Conservation (phyloP, 306 rosid species). For the Ammopiptanthus mongolicus region DNA sequence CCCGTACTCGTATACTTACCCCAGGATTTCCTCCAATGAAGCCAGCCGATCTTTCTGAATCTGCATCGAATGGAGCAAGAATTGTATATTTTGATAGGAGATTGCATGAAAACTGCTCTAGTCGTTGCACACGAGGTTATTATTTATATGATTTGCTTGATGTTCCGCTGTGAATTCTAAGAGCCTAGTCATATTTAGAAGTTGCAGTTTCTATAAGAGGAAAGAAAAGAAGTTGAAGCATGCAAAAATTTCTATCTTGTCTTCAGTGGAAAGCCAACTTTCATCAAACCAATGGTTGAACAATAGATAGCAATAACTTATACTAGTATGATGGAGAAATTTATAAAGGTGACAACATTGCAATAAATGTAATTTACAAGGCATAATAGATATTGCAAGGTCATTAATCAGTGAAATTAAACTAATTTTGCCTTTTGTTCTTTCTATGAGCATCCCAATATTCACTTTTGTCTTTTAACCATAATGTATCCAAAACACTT, state of each 20-base stretch:
- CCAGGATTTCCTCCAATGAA: slow-evolving; percentile 81
- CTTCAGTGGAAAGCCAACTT: not conserved
- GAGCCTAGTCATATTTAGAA: not conserved
- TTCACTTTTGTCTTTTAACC: not conserved
- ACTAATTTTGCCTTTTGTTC: not conserved
- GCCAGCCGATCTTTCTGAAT: slow-evolving; percentile 59
- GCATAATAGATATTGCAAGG: not conserved
- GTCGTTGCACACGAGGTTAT: slow-evolving; percentile 80
- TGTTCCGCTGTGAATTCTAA: not conserved
- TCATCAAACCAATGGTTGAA: not conserved
- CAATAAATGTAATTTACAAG: not conserved
- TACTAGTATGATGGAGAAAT: not conserved
- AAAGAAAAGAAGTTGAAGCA: not conserved
- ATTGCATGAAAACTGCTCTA: slow-evolving; percentile 69
- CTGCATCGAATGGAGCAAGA: slow-evolving; percentile 73
- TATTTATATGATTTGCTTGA: not conserved
- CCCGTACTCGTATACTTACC: slow-evolving; percentile 86
- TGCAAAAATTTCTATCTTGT: too few species aligned
- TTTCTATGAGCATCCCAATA: not conserved
- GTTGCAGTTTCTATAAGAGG: not conserved
- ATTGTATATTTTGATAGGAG: slow-evolving; percentile 69
- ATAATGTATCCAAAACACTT: not conserved
- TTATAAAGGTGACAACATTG: not conserved
- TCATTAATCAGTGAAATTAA: not conserved
- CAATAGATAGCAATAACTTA: not conserved